These are phyloP conservation scores for Boletus sp. DNA, from an alignment of 1,284 basidiomycete genomes.

Conservation along the genomic window DNA sequence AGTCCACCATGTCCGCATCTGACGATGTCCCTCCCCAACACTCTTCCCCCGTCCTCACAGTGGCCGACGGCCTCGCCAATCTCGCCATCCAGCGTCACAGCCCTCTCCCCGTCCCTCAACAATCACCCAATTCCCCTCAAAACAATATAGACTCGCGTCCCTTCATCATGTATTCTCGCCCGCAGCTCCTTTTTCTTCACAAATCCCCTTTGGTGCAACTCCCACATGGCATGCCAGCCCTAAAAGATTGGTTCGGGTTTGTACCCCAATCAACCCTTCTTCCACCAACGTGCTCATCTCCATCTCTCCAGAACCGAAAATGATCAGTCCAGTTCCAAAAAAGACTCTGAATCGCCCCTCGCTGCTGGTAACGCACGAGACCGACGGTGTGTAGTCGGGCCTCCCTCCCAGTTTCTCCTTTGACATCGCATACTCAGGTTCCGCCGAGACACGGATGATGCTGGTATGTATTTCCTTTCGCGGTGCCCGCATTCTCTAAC, in stretches of 20 bases:
- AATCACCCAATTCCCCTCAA: conserved; percentile 10
- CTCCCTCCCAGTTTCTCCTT: conserved; percentile 51
- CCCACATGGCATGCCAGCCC: conserved; percentile 71
- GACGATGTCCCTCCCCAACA: conserved; percentile 20
- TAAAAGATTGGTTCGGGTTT: conserved; percentile 88
- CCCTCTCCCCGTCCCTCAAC: conserved; percentile 11
- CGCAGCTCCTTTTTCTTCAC: conserved; percentile 62
- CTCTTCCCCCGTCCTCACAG: conserved; percentile 20
- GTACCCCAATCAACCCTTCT: conserved; percentile 24
- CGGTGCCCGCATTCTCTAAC: conserved; percentile 16
- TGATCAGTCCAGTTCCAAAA: conserved; percentile 58
- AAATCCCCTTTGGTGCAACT: conserved; percentile 73
- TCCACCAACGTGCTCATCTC: conserved; percentile 19
- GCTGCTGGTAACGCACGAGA: conserved; percentile 53
- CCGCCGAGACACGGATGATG: conserved; percentile 70
- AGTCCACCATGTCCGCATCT: conserved; percentile 31
- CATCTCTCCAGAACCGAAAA: conserved; percentile 47
- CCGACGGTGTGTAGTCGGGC: conserved; percentile 63
- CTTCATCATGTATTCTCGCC: conserved; percentile 61
- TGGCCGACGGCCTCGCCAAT: conserved; percentile 23
- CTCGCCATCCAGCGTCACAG: conserved; percentile 19
- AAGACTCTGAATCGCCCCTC: conserved; percentile 55
- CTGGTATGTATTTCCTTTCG: conserved; percentile 42
- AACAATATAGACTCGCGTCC: conserved; percentile 31
- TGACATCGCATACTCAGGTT: conserved; percentile 52